These are phyloP conservation scores for Akanthomyces uredinophilus DNA, from an alignment of 2,329 filamentous ascomycete species.

Conservation along the genomic window DNA sequence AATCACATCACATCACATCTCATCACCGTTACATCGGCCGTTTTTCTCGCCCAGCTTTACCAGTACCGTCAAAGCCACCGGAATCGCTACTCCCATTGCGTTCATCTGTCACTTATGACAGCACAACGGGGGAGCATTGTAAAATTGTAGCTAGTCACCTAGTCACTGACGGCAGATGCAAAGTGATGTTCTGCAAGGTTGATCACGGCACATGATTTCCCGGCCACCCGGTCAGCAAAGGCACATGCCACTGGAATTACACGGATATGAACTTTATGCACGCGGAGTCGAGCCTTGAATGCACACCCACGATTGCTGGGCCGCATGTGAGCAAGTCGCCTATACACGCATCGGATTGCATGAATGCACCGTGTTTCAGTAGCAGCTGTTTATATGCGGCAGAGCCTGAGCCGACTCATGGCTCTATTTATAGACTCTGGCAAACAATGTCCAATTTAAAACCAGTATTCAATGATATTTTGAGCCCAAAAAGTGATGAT, in stretches of 20 bases:
- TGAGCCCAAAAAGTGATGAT: too few relatives aligned
- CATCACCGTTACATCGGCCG: conserved; percentile 2
- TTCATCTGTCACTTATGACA: not conserved
- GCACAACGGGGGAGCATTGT: not conserved
- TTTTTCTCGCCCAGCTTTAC: not conserved
- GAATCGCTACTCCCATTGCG: not conserved
- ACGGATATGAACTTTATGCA: not conserved
- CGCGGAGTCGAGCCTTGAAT: not conserved
- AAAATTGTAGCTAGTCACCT: too few relatives aligned
- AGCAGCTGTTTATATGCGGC: not conserved
- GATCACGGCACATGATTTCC: not conserved
- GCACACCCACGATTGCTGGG: not conserved
- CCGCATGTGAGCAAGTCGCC: not conserved
- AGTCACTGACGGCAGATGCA: not conserved
- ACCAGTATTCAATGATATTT: too few relatives aligned
- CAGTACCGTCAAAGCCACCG: not conserved
- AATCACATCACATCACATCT: conserved; percentile 1
- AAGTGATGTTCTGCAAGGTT: not conserved
- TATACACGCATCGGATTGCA: not conserved
- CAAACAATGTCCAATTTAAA: not conserved
- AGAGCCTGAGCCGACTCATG: not conserved
- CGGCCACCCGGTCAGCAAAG: not conserved
- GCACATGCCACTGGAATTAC: not conserved
- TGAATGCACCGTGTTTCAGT: conserved; percentile 10
- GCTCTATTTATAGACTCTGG: not conserved